Evolutionary conservation across 352 stramenopile genomes (phyloP).

Genomic region (Phytopythium helicoides): DNA sequence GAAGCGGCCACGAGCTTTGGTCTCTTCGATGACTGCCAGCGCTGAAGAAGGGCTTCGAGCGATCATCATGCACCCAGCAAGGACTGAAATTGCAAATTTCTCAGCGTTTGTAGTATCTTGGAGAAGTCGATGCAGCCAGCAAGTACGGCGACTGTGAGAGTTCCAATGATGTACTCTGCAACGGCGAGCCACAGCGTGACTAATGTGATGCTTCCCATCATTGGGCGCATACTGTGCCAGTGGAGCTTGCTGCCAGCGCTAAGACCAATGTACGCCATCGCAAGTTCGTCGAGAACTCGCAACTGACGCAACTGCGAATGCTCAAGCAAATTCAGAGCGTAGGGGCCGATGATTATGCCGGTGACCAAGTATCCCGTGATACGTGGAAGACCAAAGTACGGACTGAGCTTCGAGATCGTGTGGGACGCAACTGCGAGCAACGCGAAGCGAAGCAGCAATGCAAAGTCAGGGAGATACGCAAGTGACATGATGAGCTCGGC

Average conservation of each 20-base stretch:
- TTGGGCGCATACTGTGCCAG: slow-evolving; percentile 59
- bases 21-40: slow-evolving; percentile 68
- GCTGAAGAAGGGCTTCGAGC: slow-evolving; percentile 62
- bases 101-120: slow-evolving; percentile 56
- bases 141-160: slow-evolving; percentile 58
- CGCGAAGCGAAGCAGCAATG: slow-evolving; percentile 50
- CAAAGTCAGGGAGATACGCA: slow-evolving; percentile 50
- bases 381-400: slow-evolving; percentile 50
- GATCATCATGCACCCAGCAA: slow-evolving; percentile 74
- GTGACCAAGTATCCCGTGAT: slow-evolving; percentile 72
- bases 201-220: slow-evolving; percentile 49
- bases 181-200: slow-evolving; percentile 53
- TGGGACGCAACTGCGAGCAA: slow-evolving; percentile 64
- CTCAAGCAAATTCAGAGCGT: slow-evolving; percentile 54
- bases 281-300: slow-evolving; percentile 62
- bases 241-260: slow-evolving; percentile 63
- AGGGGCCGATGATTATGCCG: slow-evolving; percentile 61
- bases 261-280: slow-evolving; percentile 64
- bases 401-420: slow-evolving; percentile 57
- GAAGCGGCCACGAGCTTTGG: slow-evolving; percentile 58
- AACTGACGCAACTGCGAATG: slow-evolving; percentile 42
- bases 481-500: slow-evolving; percentile 42
- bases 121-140: slow-evolving; percentile 56
- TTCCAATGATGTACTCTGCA: slow-evolving; percentile 63
- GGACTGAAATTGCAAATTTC: slow-evolving; percentile 56